Evolutionary conservation across 2,329 filamentous ascomycete species (phyloP), one percentile per base, ranked within the genome.

Genomic region (Piedraia hortae): DNA sequence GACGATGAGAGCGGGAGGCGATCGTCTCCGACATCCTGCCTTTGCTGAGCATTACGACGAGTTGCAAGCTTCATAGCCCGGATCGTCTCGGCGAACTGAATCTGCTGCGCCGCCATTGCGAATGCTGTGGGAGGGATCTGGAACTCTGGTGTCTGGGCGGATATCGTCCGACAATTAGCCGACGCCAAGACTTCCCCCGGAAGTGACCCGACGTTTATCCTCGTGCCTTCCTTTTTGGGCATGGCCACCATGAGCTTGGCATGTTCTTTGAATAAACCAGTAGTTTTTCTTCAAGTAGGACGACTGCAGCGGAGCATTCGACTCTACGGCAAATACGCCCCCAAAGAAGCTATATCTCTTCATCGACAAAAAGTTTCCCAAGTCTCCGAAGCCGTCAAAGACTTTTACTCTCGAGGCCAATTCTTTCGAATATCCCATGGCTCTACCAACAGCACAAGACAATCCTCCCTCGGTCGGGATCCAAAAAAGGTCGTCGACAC

Each of bases 351-450:
- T 10, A 17, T 7, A 17, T 10, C 10, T 10, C 16, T 17, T 17
- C 24, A 26, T 19, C 11, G 13, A 6, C n/a, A 19, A n/a, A 24
- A 29, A 21, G 28, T 30, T 12, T 7, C 17, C 4, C 16, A 18
- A 5, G 21, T 30, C 14, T 22, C 29, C 10, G 14, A 12, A n/a
- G 15, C 20, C 17, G 19, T 30, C 6, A 20, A 26, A 14, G 14
- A 16, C 19, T 24, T 30, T 19, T 16, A 25, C 20, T 16, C 18
- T 7, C 48, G 48, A 19, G 45, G 54, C 24, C 45, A 56, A 36
- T 59, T 66, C 2, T 78, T 73, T 43, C 57, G 69, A n/a, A 66
- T 78, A 37, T 71, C 64, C 34, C 71, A 78, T 44, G 72, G 72
- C 28, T 64, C 67, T 0, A 77, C 71, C 12, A 77, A 74, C 46